Evolutionary conservation across 305 asterid genomes (phyloP).

Genomic region (Fraxinus floribunda): DNA sequence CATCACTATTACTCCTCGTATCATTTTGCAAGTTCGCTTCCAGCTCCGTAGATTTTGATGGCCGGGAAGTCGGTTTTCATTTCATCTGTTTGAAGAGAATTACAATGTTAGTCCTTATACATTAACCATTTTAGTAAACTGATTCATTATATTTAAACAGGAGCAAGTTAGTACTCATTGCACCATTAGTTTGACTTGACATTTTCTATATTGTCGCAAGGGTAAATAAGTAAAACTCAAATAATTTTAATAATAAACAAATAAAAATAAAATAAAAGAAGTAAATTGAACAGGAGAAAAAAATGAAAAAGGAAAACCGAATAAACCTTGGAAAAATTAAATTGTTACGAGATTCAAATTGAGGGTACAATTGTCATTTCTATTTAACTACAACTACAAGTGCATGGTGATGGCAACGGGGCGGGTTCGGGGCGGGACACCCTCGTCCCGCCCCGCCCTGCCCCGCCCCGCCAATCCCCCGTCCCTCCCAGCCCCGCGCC

Average conservation of each 20-base stretch:
- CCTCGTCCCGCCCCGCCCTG: too few species aligned
- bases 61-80: neutral
- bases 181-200: neutral
- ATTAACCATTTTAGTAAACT: neutral
- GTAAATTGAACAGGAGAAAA: neutral
- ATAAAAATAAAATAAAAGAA: neutral
- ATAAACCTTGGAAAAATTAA: too few species aligned
- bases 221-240: neutral
- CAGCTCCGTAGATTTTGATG: neutral
- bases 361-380: neutral
- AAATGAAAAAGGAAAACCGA: neutral
- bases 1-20: constrained; percentile 83
- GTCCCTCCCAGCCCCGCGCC: too few species aligned
- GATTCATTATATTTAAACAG: neutral
- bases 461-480: too few species aligned
- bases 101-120: neutral
- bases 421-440: too few species aligned
- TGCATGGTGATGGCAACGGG: too few species aligned
- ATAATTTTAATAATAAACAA: too few species aligned
- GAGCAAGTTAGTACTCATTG: neutral
- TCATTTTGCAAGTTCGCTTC: constrained; percentile 47
- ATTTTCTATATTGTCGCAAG: neutral
- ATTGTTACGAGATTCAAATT: neutral
- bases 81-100: neutral
- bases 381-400: too few species aligned